Conservation (phyloP, 768 basidiomycete genomes). For the Exsudoporus frostii region DNA sequence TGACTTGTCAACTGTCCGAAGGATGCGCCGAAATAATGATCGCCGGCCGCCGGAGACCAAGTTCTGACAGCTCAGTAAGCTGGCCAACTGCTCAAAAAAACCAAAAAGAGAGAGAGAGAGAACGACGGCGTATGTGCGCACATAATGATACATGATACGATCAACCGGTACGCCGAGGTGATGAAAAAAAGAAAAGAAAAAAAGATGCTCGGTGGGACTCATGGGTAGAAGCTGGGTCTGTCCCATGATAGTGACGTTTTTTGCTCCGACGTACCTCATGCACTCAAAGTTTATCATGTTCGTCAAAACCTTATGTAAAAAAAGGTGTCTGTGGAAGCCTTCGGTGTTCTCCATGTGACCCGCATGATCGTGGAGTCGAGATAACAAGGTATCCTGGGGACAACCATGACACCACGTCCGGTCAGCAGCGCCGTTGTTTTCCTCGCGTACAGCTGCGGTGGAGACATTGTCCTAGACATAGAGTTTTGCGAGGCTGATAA, state of each 20-base stretch:
- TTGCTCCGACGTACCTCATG: slow-evolving; percentile 15
- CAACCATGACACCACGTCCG: neutral
- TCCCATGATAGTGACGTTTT: slow-evolving; percentile 6
- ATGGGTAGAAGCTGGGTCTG: slow-evolving; percentile 2
- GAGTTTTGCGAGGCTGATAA: neutral
- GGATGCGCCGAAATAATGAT: neutral
- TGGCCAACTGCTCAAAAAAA: neutral
- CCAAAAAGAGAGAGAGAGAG: neutral
- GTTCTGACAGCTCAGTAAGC: neutral
- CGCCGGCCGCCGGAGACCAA: neutral
- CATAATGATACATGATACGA: slow-evolving; percentile 7
- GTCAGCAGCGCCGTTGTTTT: neutral
- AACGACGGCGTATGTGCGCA: slow-evolving; percentile 7
- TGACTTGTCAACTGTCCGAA: neutral
- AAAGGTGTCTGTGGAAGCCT: neutral
- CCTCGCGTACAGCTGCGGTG: neutral
- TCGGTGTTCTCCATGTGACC: slow-evolving; percentile 17
- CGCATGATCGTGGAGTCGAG: slow-evolving; percentile 12
- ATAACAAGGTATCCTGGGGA: slow-evolving; percentile 1
- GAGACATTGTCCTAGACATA: neutral
- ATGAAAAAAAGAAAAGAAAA: neutral
- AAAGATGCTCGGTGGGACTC: neutral
- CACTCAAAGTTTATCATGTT: slow-evolving; percentile 11
- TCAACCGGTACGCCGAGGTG: slow-evolving; percentile 9
- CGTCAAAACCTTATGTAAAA: slow-evolving; percentile 19